phyloP scores from a whole-genome alignment of 1,139 yeast species.

The Hansenula sp. region DNA sequence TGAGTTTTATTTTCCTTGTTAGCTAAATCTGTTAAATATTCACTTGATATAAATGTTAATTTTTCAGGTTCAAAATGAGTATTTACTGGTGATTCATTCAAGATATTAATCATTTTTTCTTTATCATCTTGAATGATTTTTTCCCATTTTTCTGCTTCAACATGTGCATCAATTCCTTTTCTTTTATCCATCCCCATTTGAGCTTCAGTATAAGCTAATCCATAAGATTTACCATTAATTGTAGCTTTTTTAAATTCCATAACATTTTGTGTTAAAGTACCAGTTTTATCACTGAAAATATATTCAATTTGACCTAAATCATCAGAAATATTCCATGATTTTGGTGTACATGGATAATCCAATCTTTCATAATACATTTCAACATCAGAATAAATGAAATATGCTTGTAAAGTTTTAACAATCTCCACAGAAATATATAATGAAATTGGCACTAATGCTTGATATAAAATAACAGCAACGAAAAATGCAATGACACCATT shows the following conservation, averaged over 20 bases:
- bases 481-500: slow-evolving; percentile 85
- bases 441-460: slow-evolving; percentile 91
- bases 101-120: slow-evolving; percentile 55
- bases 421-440: slow-evolving; percentile 92
- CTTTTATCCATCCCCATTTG: slow-evolving; percentile 88
- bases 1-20: slow-evolving; percentile 53
- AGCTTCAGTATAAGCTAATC: slow-evolving; percentile 94
- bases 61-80: slow-evolving; percentile 53
- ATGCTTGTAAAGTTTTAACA: slow-evolving; percentile 91
- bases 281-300: slow-evolving; percentile 93
- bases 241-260: slow-evolving; percentile 97
- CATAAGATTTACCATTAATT: slow-evolving; percentile 78
- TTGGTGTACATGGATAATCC: slow-evolving; percentile 95
- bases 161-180: slow-evolving; percentile 74
- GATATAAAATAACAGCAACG: slow-evolving; percentile 85
- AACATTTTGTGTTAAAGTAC: slow-evolving; percentile 91
- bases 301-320: slow-evolving; percentile 96
- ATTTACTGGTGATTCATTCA: slow-evolving; percentile 45
- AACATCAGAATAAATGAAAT: slow-evolving; percentile 83
- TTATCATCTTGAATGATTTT: slow-evolving; percentile 61
- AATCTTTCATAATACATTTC: slow-evolving; percentile 79
- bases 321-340: slow-evolving; percentile 95
- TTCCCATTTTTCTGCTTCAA: slow-evolving; percentile 61
- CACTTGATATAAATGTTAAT: slow-evolving; percentile 77
- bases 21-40: slow-evolving; percentile 49